Conservation (phyloP, 2,329 filamentous ascomycete genomes). For the Fusarium penzigii region DNA sequence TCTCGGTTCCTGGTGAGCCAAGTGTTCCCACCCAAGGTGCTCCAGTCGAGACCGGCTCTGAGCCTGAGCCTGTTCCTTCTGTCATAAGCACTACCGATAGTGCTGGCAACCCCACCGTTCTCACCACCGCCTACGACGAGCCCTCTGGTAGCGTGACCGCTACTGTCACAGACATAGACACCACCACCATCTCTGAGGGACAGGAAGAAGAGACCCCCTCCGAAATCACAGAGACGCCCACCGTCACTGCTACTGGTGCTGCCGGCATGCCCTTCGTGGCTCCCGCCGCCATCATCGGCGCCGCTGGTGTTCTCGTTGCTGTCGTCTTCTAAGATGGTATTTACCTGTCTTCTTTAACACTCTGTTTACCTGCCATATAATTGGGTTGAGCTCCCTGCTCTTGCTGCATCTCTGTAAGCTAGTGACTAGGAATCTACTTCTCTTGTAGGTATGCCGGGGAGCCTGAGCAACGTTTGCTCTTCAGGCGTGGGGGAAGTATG, state of each 20-base stretch:
- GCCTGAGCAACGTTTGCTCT: conserved; percentile 14
- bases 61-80: conserved; percentile 11
- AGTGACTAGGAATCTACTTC: background rate
- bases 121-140: conserved; percentile 18
- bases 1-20: conserved; percentile 4
- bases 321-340: conserved; percentile 27
- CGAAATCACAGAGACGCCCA: conserved; percentile 28
- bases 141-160: conserved; percentile 16
- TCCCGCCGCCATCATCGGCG: conserved; percentile 26
- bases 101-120: conserved; percentile 16
- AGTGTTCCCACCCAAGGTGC: background rate
- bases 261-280: conserved; percentile 23
- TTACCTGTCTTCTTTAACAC: conserved; percentile 11
- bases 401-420: background rate
- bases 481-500: conserved; percentile 13
- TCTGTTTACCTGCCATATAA: conserved; percentile 5
- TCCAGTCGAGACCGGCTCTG: conserved; percentile 1
- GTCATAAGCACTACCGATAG: conserved; percentile 21
- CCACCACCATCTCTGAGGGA: background rate
- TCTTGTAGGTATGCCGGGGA: conserved; percentile 10
- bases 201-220: conserved; percentile 16
- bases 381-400: conserved; percentile 5
- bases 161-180: conserved; percentile 2
- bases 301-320: conserved; percentile 28
- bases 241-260: conserved; percentile 34